These are phyloP conservation scores for Gossypium anomalum DNA, from an alignment of 345 rosid genomes.

Conservation along the genomic window DNA sequence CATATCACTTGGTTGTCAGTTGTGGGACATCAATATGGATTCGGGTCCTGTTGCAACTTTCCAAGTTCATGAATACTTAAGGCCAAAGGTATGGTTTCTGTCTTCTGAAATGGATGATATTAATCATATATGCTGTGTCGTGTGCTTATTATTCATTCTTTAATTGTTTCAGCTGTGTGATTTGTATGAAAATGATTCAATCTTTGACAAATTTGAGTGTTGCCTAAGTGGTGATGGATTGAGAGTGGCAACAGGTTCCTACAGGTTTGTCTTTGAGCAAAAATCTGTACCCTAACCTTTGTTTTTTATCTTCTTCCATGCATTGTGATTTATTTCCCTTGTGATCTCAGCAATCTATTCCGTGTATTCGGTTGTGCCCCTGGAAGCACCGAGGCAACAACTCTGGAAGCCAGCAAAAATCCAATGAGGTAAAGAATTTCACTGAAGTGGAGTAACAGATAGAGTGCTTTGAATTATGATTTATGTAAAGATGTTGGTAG, in stretches of 20 bases:
- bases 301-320: slow-evolving; percentile 19
- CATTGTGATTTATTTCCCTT: slow-evolving; percentile 2
- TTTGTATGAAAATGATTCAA: slow-evolving; percentile 93
- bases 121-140: background rate
- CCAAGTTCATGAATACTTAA: slow-evolving; percentile 89
- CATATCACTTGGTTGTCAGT: slow-evolving; percentile 27
- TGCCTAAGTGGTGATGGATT: slow-evolving; percentile 89
- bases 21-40: slow-evolving; percentile 99
- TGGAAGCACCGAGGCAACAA: slow-evolving; percentile 75
- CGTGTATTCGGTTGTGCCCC: slow-evolving; percentile 80
- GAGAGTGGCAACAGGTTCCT: slow-evolving; percentile 96
- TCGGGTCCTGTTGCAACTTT: slow-evolving; percentile 93
- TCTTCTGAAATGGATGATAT: background rate
- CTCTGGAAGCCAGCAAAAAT: slow-evolving; percentile 97
- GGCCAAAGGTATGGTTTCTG: slow-evolving; percentile 64
- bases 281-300: background rate
- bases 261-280: slow-evolving; percentile 51
- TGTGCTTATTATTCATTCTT: slow-evolving; percentile 17
- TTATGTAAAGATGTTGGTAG: background rate
- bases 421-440: slow-evolving; percentile 74
- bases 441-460: background rate
- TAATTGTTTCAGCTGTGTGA: slow-evolving; percentile 75
- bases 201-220: slow-evolving; percentile 97
- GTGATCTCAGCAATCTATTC: slow-evolving; percentile 69
- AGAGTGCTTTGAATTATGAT: background rate